phyloP scores from a whole-genome alignment of 352 stramenopile genomes.

The Globisporangium cylindrosporum region DNA sequence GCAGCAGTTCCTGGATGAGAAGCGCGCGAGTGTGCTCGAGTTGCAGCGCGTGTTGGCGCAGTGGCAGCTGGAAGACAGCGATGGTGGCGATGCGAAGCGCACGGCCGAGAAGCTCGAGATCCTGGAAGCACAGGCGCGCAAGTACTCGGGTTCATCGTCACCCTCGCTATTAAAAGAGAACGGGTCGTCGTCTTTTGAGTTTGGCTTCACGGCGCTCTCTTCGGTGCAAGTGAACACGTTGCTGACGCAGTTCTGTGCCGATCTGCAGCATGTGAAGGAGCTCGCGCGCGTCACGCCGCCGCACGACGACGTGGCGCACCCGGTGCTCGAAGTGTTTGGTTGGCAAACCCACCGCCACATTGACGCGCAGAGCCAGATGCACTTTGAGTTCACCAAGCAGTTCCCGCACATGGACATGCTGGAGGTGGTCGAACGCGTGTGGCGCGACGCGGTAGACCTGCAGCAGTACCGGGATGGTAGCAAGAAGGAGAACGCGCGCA shows the following conservation, averaged over 20 bases:
- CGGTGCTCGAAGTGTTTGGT: constrained; percentile 30
- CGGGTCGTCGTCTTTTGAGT: constrained; percentile 6
- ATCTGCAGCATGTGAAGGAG: constrained; percentile 23
- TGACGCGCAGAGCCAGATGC: constrained; percentile 31
- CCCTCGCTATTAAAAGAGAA: background rate
- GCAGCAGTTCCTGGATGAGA: constrained; percentile 12
- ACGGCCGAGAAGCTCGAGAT: constrained; percentile 34
- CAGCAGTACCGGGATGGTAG: constrained; percentile 16
- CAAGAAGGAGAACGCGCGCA: constrained; percentile 15
- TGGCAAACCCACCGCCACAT: constrained; percentile 35
- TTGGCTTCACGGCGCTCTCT: constrained; percentile 23
- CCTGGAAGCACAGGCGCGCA: constrained; percentile 19
- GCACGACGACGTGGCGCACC: constrained; percentile 2
- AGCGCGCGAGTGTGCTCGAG: constrained; percentile 14
- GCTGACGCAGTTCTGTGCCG: constrained; percentile 19
- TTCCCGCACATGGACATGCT: constrained; percentile 26
- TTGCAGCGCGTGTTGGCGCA: constrained; percentile 23
- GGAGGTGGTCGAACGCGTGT: constrained; percentile 27
- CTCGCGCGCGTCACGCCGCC: background rate
- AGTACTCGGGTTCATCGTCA: background rate
- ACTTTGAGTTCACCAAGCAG: constrained; percentile 36
- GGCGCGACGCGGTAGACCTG: constrained; percentile 27
- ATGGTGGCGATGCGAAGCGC: constrained; percentile 1
- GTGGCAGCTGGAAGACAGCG: constrained; percentile 24
- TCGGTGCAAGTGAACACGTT: constrained; percentile 8